A percentile compares a stretch with the other conserved stretches of the same genome.
phyloP scores from a whole-genome alignment of 331 rosid species.

The Acacia pycnantha region DNA sequence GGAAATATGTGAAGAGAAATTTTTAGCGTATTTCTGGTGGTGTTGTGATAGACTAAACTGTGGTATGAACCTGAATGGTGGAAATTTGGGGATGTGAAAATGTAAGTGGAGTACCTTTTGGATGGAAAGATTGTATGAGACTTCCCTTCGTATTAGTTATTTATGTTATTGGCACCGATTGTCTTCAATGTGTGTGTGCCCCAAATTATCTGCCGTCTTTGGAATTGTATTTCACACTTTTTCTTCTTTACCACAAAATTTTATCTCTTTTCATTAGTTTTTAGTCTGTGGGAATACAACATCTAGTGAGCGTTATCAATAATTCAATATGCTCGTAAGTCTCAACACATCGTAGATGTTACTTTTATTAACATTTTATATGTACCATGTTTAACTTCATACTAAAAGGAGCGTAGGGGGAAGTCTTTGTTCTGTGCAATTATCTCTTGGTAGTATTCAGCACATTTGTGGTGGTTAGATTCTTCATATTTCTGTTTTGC shows the following conservation, averaged over 20 bases:
- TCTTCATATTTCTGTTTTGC: background rate
- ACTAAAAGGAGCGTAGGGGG: background rate
- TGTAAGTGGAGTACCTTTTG: constrained; percentile 62
- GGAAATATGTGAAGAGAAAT: constrained; percentile 75
- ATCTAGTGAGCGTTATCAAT: background rate
- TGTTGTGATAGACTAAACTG: no score
- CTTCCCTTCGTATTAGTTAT: background rate
- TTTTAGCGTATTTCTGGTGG: constrained; percentile 95
- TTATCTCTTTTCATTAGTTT: background rate
- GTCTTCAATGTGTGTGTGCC: background rate
- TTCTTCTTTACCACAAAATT: background rate
- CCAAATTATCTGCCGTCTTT: background rate
- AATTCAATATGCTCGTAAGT: background rate
- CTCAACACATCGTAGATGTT: background rate
- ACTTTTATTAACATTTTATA: background rate
- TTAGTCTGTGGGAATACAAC: background rate
- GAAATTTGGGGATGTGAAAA: constrained; percentile 78
- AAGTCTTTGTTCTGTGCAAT: background rate
- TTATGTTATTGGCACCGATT: background rate
- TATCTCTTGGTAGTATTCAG: background rate
- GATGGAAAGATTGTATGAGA: constrained; percentile 1
- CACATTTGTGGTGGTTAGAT: background rate
- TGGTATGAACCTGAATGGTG: constrained; percentile 95
- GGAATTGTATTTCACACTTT: background rate
- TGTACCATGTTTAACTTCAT: background rate